phyloP scores from a whole-genome alignment of 1,139 yeast genomes.

The Candida sp. region DNA sequence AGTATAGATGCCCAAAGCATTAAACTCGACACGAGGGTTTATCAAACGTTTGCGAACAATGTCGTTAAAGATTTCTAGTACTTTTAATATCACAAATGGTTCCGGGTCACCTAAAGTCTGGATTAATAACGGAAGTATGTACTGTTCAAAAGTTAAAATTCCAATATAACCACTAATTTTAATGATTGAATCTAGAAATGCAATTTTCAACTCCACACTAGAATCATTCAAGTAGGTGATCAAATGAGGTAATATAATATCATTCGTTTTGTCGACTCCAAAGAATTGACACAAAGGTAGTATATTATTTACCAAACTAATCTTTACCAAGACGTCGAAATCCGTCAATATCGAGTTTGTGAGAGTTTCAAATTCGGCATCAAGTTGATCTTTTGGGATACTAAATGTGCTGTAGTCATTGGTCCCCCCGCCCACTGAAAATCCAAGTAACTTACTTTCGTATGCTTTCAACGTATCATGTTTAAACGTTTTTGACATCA shows the following conservation, averaged over 20 bases:
- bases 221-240: conserved; percentile 88
- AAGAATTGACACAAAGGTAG: conserved; percentile 76
- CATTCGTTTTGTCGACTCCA: conserved; percentile 86
- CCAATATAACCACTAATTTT: conserved; percentile 82
- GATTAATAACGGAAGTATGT: conserved; percentile 75
- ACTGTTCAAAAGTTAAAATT: conserved; percentile 78
- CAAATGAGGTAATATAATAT: conserved; percentile 82
- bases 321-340: conserved; percentile 58
- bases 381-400: conserved; percentile 27
- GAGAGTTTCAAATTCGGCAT: conserved; percentile 57
- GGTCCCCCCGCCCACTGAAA: conserved; percentile 4
- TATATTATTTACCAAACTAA: conserved; percentile 65
- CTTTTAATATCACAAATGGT: conserved; percentile 75
- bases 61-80: conserved; percentile 56
- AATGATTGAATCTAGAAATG: conserved; percentile 74
- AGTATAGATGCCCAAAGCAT: conserved; percentile 37
- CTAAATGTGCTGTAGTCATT: conserved; percentile 8
- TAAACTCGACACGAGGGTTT: conserved; percentile 37
- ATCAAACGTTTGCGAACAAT: conserved; percentile 32
- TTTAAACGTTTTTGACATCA: conserved; percentile 58
- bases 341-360: conserved; percentile 70
- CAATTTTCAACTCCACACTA: conserved; percentile 62
- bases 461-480: conserved; percentile 18
- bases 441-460: conserved; percentile 4
- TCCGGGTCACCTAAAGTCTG: conserved; percentile 84